These are phyloP conservation scores for Bipolaris cookei DNA, from an alignment of 2,329 filamentous ascomycete genomes.

Conservation along the genomic window DNA sequence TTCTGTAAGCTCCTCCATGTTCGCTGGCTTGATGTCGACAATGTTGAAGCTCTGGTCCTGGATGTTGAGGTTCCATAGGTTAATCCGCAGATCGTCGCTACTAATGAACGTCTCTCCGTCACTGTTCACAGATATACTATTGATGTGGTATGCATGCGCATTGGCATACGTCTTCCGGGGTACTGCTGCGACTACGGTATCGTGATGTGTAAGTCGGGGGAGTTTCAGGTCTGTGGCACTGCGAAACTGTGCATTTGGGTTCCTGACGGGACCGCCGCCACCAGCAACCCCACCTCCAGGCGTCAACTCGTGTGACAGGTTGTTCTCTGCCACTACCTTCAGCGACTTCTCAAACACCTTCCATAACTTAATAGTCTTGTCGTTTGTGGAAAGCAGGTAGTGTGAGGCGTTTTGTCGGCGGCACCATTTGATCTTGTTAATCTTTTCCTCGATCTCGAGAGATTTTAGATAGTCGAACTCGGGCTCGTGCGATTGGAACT, in stretches of 20 bases:
- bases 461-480: slow-evolving; percentile 99
- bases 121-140: slow-evolving; percentile 99
- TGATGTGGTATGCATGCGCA: slow-evolving; percentile 98
- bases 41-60: slow-evolving; percentile 99
- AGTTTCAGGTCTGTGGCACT: slow-evolving; percentile 85
- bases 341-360: slow-evolving; percentile 99
- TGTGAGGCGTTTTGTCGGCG: slow-evolving; percentile 97
- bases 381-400: slow-evolving; percentile 96
- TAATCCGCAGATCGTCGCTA: slow-evolving; percentile 96
- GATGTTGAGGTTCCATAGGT: slow-evolving; percentile 98
- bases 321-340: slow-evolving; percentile 99
- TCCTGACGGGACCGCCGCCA: slow-evolving; percentile 78
- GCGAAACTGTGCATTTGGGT: slow-evolving; percentile 77
- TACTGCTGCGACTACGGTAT: slow-evolving; percentile 96
- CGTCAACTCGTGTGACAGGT: slow-evolving; percentile 91
- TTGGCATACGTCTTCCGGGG: slow-evolving; percentile 97
- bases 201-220: slow-evolving; percentile 94
- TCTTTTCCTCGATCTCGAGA: slow-evolving; percentile 99
- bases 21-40: slow-evolving; percentile 98
- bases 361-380: slow-evolving; percentile 99
- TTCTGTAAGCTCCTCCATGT: slow-evolving; percentile 99
- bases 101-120: slow-evolving; percentile 99
- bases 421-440: slow-evolving; percentile 99
- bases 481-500: slow-evolving; percentile 98
- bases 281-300: slow-evolving; percentile 72